Percentiles rank a stretch among this genome's conserved stretches.
These are phyloP conservation scores for Colletotrichum sp. DNA, from an alignment of 2,329 filamentous ascomycete species.

Conservation along the genomic window DNA sequence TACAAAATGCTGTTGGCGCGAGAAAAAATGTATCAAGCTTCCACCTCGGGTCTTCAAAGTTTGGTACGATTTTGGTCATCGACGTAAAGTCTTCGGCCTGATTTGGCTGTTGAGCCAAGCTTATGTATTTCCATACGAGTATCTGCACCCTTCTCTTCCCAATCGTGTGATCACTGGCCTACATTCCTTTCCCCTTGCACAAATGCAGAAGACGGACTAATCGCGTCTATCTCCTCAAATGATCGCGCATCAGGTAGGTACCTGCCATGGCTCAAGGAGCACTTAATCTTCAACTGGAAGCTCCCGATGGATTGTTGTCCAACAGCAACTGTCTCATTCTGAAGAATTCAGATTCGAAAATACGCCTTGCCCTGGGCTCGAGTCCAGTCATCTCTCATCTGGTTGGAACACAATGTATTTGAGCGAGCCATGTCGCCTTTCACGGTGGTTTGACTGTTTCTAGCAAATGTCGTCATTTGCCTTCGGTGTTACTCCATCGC, in stretches of 20 bases:
- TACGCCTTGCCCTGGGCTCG: background rate
- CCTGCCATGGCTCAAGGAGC: background rate
- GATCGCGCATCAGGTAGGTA: background rate
- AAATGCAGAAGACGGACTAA: background rate
- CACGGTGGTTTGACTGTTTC: background rate
- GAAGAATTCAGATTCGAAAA: background rate
- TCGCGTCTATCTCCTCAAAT: background rate
- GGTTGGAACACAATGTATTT: background rate
- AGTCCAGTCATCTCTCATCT: background rate
- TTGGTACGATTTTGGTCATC: background rate
- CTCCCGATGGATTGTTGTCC: background rate
- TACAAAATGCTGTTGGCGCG: background rate
- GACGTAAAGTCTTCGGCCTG: background rate
- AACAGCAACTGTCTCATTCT: background rate
- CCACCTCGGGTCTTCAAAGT: background rate
- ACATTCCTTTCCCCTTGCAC: background rate
- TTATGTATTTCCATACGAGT: background rate
- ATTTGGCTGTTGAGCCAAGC: background rate
- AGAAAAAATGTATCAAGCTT: background rate
- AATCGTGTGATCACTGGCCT: background rate
- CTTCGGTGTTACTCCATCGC: slow-evolving; percentile 16
- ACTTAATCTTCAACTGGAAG: background rate
- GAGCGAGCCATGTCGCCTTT: background rate
- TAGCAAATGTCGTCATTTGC: slow-evolving; percentile 14
- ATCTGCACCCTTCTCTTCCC: background rate